Conservation (phyloP, 2,329 filamentous ascomycete species). For the Botrytis aclada region DNA sequence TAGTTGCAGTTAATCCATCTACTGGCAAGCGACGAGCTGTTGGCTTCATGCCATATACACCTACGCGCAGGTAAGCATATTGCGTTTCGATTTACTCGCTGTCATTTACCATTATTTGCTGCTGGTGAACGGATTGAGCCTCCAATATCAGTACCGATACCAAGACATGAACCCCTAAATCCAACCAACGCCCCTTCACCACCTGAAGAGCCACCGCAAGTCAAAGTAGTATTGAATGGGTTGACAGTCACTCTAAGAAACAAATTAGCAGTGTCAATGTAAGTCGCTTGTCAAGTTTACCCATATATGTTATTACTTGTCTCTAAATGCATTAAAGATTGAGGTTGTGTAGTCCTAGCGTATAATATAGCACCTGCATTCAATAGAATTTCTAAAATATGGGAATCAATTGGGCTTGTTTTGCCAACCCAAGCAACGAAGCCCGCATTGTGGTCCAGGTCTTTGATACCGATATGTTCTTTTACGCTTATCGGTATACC, state of each 20-base stretch:
- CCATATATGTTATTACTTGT: conserved; percentile 49
- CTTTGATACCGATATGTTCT: conserved; percentile 51
- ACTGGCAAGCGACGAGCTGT: conserved; percentile 33
- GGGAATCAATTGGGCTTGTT: conserved; percentile 45
- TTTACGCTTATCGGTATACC: conserved; percentile 52
- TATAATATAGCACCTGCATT: conserved; percentile 51
- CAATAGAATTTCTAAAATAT: conserved; percentile 47
- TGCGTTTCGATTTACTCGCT: neutral
- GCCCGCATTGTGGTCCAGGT: conserved; percentile 47
- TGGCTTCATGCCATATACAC: conserved; percentile 37
- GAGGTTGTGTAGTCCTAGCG: conserved; percentile 52
- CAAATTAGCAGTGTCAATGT: neutral
- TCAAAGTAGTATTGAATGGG: conserved; percentile 50
- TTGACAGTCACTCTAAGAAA: conserved; percentile 49
- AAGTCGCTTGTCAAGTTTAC: conserved; percentile 26
- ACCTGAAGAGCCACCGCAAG: conserved; percentile 52
- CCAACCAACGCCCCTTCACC: conserved; percentile 56
- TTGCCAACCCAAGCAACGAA: conserved; percentile 49
- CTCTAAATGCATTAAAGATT: conserved; percentile 54
- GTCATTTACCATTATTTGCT: conserved; percentile 43
- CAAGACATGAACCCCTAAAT: conserved; percentile 50
- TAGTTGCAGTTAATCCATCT: conserved; percentile 27
- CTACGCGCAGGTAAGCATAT: conserved; percentile 24
- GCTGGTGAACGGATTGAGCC: conserved; percentile 49
- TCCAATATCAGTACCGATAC: conserved; percentile 54